phyloP scores from a whole-genome alignment of 768 basidiomycete species.

The Leccinum longicurvipes region DNA sequence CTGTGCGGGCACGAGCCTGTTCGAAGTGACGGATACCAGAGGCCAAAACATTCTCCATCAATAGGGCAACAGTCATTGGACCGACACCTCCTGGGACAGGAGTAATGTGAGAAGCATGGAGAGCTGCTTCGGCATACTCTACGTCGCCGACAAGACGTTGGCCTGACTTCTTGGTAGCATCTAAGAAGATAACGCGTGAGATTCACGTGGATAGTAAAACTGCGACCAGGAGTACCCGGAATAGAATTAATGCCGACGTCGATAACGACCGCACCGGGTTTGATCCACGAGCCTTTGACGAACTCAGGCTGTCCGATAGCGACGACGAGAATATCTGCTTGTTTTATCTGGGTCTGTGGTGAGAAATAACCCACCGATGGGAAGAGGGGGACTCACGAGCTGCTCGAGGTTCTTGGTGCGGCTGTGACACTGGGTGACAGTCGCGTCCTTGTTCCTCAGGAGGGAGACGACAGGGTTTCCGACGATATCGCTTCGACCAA shows the following conservation, averaged over 20 bases:
- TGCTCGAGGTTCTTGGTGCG: constrained; percentile 76
- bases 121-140: constrained; percentile 72
- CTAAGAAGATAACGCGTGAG: constrained; percentile 35
- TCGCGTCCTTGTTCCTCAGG: constrained; percentile 86
- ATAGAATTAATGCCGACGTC: constrained; percentile 98
- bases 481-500: constrained; percentile 97
- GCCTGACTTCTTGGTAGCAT: constrained; percentile 89
- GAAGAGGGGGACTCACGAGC: constrained; percentile 51
- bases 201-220: not conserved
- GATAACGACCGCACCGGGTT: constrained; percentile 91
- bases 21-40: constrained; percentile 84
- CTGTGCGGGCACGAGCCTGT: constrained; percentile 56
- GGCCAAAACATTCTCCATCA: constrained; percentile 91
- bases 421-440: constrained; percentile 97
- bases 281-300: constrained; percentile 92
- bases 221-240: constrained; percentile 51
- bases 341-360: constrained; percentile 54
- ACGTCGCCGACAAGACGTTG: constrained; percentile 97
- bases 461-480: constrained; percentile 93
- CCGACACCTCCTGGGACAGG: constrained; percentile 99
- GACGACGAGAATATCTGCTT: constrained; percentile 90
- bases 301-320: constrained; percentile 94
- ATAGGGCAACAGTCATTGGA: constrained; percentile 99
- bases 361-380: constrained; percentile 7
- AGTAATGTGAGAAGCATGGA: constrained; percentile 86